Conservation (phyloP, 1,284 basidiomycete species). For the Boletellus deceptivus region DNA sequence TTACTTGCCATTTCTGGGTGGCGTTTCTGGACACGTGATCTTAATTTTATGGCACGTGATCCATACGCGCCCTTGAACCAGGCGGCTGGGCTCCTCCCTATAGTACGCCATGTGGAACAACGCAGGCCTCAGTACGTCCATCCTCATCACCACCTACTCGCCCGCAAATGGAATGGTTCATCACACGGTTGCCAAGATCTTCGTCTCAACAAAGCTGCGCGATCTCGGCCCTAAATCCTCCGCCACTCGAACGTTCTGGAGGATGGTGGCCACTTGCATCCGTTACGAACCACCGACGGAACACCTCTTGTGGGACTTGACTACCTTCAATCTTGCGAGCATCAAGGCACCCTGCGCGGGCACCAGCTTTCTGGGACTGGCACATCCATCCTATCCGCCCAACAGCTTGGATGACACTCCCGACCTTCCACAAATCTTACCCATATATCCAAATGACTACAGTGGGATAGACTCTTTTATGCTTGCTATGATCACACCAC, state of each 20-base stretch:
- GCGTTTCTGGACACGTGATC: slow-evolving; percentile 10
- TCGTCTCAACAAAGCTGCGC: slow-evolving; percentile 27
- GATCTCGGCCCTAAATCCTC: slow-evolving; percentile 28
- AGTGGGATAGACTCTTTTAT: slow-evolving; percentile 10
- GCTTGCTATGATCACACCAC: slow-evolving; percentile 21
- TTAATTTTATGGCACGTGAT: slow-evolving; percentile 16
- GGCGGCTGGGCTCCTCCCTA: not conserved
- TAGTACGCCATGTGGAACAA: slow-evolving; percentile 25
- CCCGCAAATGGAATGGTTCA: slow-evolving; percentile 31
- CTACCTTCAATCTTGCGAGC: slow-evolving; percentile 29
- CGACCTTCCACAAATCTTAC: slow-evolving; percentile 15
- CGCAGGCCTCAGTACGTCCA: slow-evolving; percentile 28
- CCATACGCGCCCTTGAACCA: slow-evolving; percentile 12
- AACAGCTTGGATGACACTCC: slow-evolving; percentile 19
- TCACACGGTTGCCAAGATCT: slow-evolving; percentile 26
- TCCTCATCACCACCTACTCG: slow-evolving; percentile 25
- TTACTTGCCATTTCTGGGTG: not conserved
- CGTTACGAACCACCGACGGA: slow-evolving; percentile 23
- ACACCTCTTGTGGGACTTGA: slow-evolving; percentile 22
- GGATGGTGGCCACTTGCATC: slow-evolving; percentile 27
- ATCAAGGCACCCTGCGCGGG: slow-evolving; percentile 19
- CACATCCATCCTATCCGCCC: slow-evolving; percentile 1
- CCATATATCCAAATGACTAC: slow-evolving; percentile 18
- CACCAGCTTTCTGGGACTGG: slow-evolving; percentile 26
- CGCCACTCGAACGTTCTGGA: slow-evolving; percentile 23